Base-by-base conservation (phyloP, 2,329 filamentous ascomycete species). In the Catunica adiposa region DNA sequence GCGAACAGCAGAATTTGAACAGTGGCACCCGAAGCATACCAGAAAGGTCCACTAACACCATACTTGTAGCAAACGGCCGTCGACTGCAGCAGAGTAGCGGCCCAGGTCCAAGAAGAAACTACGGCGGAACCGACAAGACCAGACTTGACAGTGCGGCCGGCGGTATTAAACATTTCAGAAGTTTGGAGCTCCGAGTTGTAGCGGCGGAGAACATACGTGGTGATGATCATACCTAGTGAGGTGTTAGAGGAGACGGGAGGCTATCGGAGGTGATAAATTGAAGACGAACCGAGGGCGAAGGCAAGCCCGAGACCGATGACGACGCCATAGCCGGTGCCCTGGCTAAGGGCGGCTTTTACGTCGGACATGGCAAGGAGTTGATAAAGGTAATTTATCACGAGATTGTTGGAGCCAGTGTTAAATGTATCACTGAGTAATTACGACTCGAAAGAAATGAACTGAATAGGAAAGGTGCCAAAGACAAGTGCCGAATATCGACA, bases 71-170 rank as follows among this genome's bases (percentile, higher is more conserved):
- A 86, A 17, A 94, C 84, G n/a, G 82, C 79, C 0, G 85, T 83
- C 1, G 80, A 85, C 64, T 92, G 86, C 1, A 92, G 73, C 1
- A 90, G 72, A 0, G 86, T 92, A 22, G 86, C 88, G 0, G 87
- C 88, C 88, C 88, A 94, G 0, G 89, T 94, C 89, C 89, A 95
- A 3, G 84, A 89, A 15, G 84, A 89, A 2, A 94, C 87, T n/a
- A 95, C 89, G 15, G 88, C 89, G 3, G 86, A 86, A 9, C 86
- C 86, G 0, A 94, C 87, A 14, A 95, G 74, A 46, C 89, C 89
- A 7, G 86, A 89, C 66, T 94, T 95, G 61, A 95, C 86, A 1
- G 86, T 89, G 59, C 89, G 76, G 17, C 88, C 88, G 52, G 89
- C 89, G 0, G 89, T 94, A 60, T 78, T 89, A 73, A 95, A 95